Evolutionary conservation across 208 protist species (phyloP), one percentile per base, ranked within the genome.

Genomic region (Wallacemonas rigidus): DNA sequence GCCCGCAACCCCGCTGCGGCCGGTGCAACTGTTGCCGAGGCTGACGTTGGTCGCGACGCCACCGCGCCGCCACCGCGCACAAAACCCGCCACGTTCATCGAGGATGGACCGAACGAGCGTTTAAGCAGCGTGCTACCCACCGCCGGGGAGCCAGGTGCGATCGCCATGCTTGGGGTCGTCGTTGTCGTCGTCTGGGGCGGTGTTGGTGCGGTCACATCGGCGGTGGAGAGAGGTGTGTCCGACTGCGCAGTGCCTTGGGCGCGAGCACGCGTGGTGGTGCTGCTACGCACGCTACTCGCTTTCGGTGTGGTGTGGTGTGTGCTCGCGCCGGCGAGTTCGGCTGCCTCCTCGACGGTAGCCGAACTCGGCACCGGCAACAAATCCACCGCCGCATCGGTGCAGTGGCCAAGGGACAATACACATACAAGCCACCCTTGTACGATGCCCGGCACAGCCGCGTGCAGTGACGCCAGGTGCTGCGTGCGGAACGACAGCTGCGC

Each of bases 361-460:
- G 60, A 44, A n/a, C 60, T 53, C 15, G 35, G 41, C 35, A 53
- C 50, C 1, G 63, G 74, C 48, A 74, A 64, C 45, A 87, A 71
- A n/a, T 83, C 67, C 26, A 69, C 57, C 17, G 54, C 75, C 14
- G 81, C 83, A 35, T 79, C 71, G 11, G 70, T 69, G 3, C 74
- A 67, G 55, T 80, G 74, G 72, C 74, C 83, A 8, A 92, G 70
- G n/a, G 77, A 69, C 58, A 93, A 62, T 35, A 77, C 68, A 9
- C 77, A 73, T n/a, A 74, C 77, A 76, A 96, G 80, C 89, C 88
- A 93, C 15, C 81, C 84, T 70, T 92, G 88, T 65, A 92, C 83
- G 8, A 92, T 55, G 26, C 64, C 53, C 39, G 91, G 91, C 56
- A 91, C 62, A 26, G 73, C 77, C 48, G 71, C 47, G 62, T 82